phyloP scores from a whole-genome alignment of 1,139 yeast species.

The Blastobotrys arbuscula region DNA sequence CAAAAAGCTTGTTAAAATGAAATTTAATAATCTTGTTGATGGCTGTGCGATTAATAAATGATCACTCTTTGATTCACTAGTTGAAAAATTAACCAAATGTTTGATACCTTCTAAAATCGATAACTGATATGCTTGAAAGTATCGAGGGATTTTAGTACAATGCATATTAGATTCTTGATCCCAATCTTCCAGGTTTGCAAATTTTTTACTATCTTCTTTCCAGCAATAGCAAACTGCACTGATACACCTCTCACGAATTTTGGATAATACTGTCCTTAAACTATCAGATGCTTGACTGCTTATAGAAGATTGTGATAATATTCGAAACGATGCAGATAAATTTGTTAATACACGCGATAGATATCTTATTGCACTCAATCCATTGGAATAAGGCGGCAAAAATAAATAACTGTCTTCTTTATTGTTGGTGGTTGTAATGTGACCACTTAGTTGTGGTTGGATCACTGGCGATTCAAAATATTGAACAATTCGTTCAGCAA shows the following conservation, averaged over 20 bases:
- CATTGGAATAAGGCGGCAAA: conserved; percentile 56
- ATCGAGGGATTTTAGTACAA: conserved; percentile 27
- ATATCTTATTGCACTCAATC: conserved; percentile 49
- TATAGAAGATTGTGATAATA: conserved; percentile 41
- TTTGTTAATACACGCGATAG: conserved; percentile 40
- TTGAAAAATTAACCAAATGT: conserved; percentile 25
- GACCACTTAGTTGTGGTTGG: neutral
- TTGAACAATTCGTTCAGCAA: conserved; percentile 27
- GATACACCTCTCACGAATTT: conserved; percentile 40
- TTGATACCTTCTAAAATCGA: conserved; percentile 30
- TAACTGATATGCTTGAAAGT: conserved; percentile 30
- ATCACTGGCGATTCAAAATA: conserved; percentile 23
- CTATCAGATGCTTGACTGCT: conserved; percentile 37
- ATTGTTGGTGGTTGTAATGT: neutral
- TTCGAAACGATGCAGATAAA: conserved; percentile 39
- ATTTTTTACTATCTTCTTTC: conserved; percentile 43
- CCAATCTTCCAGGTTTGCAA: conserved; percentile 44
- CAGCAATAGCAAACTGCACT: conserved; percentile 46
- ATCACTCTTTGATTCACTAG: conserved; percentile 13
- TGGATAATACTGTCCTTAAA: conserved; percentile 36
- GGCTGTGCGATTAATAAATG: conserved; percentile 42
- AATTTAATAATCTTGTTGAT: conserved; percentile 41
- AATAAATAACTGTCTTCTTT: conserved; percentile 43
- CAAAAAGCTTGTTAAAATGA: conserved; percentile 39
- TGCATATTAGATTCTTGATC: conserved; percentile 18